phyloP scores from a whole-genome alignment of 805 yeast genomes.

The Kazachstania bromeliacearum region DNA sequence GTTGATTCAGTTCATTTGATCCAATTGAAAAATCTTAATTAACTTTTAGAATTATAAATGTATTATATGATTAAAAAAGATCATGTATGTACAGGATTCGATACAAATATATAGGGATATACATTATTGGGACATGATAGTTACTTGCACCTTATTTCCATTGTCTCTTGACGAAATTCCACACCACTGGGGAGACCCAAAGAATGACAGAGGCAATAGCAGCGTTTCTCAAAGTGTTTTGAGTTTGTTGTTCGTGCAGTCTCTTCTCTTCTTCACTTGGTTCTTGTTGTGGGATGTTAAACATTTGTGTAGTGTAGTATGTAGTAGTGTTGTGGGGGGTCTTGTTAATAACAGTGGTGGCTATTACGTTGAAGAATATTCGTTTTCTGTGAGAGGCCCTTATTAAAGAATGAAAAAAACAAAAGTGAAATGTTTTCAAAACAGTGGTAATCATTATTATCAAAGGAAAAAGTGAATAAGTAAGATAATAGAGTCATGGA shows the following conservation, averaged over 20 bases:
- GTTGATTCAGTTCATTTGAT: too few relatives aligned
- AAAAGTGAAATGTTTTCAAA: too few relatives aligned
- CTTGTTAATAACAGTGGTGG: too few relatives aligned
- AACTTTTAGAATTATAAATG: too few relatives aligned
- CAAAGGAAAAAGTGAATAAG: not conserved
- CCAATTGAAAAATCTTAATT: too few relatives aligned
- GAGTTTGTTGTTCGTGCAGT: slow-evolving; percentile 53
- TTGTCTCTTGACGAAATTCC: slow-evolving; percentile 28
- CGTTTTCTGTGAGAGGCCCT: too few relatives aligned
- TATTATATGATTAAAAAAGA: too few relatives aligned
- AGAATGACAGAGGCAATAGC: slow-evolving; percentile 55
- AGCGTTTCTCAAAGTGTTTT: slow-evolving; percentile 50
- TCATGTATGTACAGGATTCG: too few relatives aligned
- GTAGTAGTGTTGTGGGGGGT: not conserved
- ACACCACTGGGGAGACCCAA: slow-evolving; percentile 35
- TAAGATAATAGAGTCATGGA: not conserved
- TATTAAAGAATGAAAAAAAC: too few relatives aligned
- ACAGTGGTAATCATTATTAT: too few relatives aligned
- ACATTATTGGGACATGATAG: not conserved
- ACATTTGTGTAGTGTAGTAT: slow-evolving; percentile 19
- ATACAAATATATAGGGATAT: not conserved
- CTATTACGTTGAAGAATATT: too few relatives aligned
- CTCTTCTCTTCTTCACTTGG: slow-evolving; percentile 60
- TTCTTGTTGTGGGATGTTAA: slow-evolving; percentile 41
- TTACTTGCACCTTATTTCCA: slow-evolving; percentile 19